Evolutionary conservation across 495 filamentous ascomycete genomes (phyloP), one percentile per base, ranked within the genome.

Genomic region (Daldinia concentrica): DNA sequence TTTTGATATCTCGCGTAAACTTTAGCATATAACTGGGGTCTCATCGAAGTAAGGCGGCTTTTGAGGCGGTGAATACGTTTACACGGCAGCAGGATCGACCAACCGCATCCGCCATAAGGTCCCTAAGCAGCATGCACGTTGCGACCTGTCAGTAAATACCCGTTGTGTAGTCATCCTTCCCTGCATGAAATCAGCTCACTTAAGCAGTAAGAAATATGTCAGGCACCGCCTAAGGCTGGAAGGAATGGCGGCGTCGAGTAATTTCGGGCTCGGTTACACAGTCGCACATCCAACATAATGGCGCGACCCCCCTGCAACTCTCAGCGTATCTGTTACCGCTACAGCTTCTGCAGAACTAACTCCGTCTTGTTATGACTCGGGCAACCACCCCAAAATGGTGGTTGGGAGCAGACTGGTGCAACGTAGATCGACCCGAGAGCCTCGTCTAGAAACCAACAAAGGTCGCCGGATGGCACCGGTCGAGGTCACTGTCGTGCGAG

Each of bases 1-100:
- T 32, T 32, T 50, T 48, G 30, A 11, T 45, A 54, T 60, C 45
- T 61, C 24, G 50, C 55, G 50, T 57, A 55, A 56, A 56, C 19
- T n/a, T 63, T 27, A 14, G 15, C n/a, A 6, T 64, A 34, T 56
- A 24, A 24, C 19, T 48, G 22, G 43, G 8, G 43, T 48, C 19
- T 22, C 9, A 15, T 48, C 43, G 11, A 60, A 59, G 15, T 12
- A 50, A 45, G 37, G 14, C 11, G 11, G 51, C 43, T 26, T 43
- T 48, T 29, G 66, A 73, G 62, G 71, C 71, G 71, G 71, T 73
- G 71, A 69, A 73, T 69, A 29, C 12, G 32, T 62, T 64, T 66
- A 62, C 65, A 73, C 70, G 27, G 50, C 70, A 62, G 61, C 32
- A 66, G 61, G 58, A 66, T 66, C 41, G 32, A 36, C 66, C 56